Base-by-base conservation (phyloP, 2,329 filamentous ascomycete genomes). In the Monosporascus sp. region DNA sequence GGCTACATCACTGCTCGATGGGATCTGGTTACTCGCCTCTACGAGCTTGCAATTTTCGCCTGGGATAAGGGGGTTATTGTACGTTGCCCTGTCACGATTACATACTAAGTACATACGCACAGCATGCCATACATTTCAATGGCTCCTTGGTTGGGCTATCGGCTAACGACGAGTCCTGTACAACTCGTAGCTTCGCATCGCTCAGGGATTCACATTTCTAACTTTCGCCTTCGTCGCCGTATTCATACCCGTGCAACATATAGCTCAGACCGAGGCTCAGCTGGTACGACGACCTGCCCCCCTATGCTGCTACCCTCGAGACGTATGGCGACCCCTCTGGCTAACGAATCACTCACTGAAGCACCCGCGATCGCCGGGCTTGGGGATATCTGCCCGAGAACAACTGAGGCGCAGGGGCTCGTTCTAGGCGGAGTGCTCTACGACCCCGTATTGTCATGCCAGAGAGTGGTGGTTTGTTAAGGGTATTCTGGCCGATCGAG, bases 1-100 rank as follows among this genome's bases (percentile, higher is more conserved):
- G 94, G 94, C 74, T 99, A 99, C 81, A 97, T 93, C 72, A 99
- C 94, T 75, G 94, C 94, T 70, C 89, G 94, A 80, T 99, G 94
- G 92, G 94, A 97, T 75, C 86, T 99, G 58, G 91, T 97, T 62
- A 97, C 93, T 64, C 87, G 92, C 66, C 82, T 97, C 65, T 96
- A 97, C 86, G 93, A 99, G 75, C 84, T 99, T 66, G 89, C 90
- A 62, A 88, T 96, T 61, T 99, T 97, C 72, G 94, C 95, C 62
- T 97, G 92, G 91, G 89, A 97, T 72, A 90, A 97, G 89, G 91
- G 93, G 69, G 94, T 99, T 66, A 88, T 97, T 70, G 91, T 96
- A 77, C 67, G 87, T 77, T 31, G 47, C 18, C 18, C 37, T 8
- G 37, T 39, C 37, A 7, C 37, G 17, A 11, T 5, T 7, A 18